Evolutionary conservation across 1,139 yeast genomes (phyloP).

Genomic region (Candida sanyaensis): DNA sequence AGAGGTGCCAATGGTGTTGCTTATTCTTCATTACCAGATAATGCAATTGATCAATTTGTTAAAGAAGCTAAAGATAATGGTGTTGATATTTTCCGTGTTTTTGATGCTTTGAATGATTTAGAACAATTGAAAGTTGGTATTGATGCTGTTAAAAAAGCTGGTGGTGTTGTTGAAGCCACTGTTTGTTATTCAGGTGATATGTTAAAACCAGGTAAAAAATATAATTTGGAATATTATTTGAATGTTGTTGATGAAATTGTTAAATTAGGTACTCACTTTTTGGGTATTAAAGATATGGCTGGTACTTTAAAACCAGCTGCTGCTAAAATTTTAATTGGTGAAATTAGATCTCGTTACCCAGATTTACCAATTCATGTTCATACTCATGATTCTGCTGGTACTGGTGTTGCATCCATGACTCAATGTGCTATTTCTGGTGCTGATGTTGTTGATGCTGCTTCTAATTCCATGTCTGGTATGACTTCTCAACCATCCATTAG

Average conservation of each 20-base stretch:
- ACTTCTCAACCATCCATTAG: conserved; percentile 97
- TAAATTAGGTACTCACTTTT: conserved; percentile 90
- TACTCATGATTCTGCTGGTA: conserved; percentile 99
- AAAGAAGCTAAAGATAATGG: conserved; percentile 93
- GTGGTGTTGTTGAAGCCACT: conserved; percentile 98
- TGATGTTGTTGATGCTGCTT: conserved; percentile 96
- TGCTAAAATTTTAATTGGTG: conserved; percentile 75
- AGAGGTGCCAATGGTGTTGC: conserved; percentile 99
- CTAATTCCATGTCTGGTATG: conserved; percentile 97
- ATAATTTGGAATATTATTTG: conserved; percentile 88
- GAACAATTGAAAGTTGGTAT: conserved; percentile 97
- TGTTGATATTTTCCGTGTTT: conserved; percentile 96
- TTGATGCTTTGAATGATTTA: conserved; percentile 94
- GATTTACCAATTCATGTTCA: conserved; percentile 96
- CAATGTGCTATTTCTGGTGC: conserved; percentile 97
- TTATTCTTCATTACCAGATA: conserved; percentile 95
- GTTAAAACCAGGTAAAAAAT: conserved; percentile 93
- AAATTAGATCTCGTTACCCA: conserved; percentile 85
- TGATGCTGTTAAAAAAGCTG: conserved; percentile 96
- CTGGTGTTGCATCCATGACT: conserved; percentile 96
- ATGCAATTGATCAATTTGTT: conserved; percentile 97
- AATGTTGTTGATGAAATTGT: conserved; percentile 82
- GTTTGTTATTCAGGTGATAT: conserved; percentile 98
- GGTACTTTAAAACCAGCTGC: conserved; percentile 98
- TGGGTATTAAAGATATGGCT: conserved; percentile 99